Evolutionary conservation across 345 rosid genomes (phyloP), one percentile per base, ranked within the genome.

Genomic region (Orychophragmus violaceus): DNA sequence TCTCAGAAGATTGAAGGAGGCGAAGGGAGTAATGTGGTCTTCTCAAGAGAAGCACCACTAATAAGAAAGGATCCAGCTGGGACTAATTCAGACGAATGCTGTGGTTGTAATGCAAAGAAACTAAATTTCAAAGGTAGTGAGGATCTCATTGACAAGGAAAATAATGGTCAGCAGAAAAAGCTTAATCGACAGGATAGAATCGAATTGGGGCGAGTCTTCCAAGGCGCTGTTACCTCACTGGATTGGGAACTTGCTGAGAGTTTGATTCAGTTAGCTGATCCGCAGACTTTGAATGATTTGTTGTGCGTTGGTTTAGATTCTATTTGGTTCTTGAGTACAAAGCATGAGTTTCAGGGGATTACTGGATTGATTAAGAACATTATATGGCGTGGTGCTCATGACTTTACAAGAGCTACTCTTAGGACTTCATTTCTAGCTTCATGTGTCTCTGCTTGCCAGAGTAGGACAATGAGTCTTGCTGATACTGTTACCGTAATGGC

Each of bases 361-460:
- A 89, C 88, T 0, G 79, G 81, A 21, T 79, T 91, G 81, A 87
- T 91, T 50, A 87, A 81, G 83, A 89, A 79, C 78, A 78, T 87
- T 21, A 77, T 91, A 54, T 69, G 75, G 18, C 84, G 78, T 68
- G 98, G 98, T 74, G 95, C 96, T 77, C 82, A 85, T 77, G 96
- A 91, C 77, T 91, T 87, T 71, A 87, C 96, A 1, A 82, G 98
- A 87, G 96, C 96, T 59, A 85, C 95, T 52, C 88, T 89, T 44
- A 82, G 98, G 76, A 87, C 98, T 70, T 91, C 96, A 0, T 91
- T 91, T 82, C 83, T 91, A 25, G 98, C 98, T 57, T 84, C 98
- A n/a, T 91, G 96, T 60, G 96, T 91, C 76, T 91, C 96, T 21
- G 96, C 98, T 19, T 91, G 96, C 80, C 96, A 85, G 79, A 85